Evolutionary conservation across 2,329 filamentous ascomycete genomes (phyloP).

Genomic region (Fusarium sp.): DNA sequence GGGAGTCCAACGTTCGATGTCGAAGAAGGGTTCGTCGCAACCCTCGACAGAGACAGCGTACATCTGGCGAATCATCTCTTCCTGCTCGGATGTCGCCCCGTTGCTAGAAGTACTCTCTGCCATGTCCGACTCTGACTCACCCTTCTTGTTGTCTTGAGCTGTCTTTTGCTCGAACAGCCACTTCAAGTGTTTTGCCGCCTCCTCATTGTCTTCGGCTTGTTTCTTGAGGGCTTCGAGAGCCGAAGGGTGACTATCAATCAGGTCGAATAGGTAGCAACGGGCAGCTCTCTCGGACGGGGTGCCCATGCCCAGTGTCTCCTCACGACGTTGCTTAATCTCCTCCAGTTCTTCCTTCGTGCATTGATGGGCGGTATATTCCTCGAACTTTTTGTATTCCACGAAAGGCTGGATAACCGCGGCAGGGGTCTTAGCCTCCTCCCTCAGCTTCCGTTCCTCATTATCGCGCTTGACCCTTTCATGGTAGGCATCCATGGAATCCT

Average conservation of each 20-base stretch:
- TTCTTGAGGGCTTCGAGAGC: neutral
- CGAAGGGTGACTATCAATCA: neutral
- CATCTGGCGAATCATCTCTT: neutral
- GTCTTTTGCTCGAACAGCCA: neutral
- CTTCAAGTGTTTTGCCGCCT: neutral
- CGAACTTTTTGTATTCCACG: neutral
- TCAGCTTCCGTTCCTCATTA: too few species aligned
- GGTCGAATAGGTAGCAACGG: neutral
- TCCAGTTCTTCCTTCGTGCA: neutral
- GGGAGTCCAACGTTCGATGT: neutral
- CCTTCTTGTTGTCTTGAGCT: neutral
- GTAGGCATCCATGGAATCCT: too few species aligned
- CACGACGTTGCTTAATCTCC: neutral
- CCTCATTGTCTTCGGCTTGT: neutral
- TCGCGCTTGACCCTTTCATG: too few species aligned
- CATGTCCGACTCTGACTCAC: too few species aligned
- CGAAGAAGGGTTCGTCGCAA: neutral
- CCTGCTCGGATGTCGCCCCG: neutral
- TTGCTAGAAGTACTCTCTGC: too few species aligned
- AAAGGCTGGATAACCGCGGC: neutral
- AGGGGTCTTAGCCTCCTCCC: too few species aligned
- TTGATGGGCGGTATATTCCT: neutral
- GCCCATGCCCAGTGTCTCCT: neutral
- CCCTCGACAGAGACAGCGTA: neutral
- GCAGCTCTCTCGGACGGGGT: neutral